Conservation (phyloP, 805 yeast genomes). For the Priceomyces fermenticarens region DNA sequence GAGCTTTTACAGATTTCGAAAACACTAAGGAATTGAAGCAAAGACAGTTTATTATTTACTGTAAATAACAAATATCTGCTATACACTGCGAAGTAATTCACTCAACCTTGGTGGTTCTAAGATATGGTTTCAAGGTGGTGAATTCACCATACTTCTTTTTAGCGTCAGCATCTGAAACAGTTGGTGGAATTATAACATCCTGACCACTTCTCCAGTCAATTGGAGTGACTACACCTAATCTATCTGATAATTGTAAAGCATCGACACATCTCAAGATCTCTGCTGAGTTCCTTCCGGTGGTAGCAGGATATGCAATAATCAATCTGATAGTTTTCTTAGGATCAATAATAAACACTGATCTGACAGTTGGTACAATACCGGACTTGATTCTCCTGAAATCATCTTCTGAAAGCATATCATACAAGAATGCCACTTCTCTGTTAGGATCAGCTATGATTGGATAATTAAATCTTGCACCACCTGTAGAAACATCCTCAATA, state of each 20-base stretch:
- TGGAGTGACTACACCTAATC: conserved; percentile 63
- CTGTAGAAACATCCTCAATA: conserved; percentile 58
- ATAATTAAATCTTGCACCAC: conserved; percentile 53
- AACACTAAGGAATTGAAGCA: too few species aligned
- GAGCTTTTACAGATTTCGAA: too few species aligned
- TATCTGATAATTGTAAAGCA: conserved; percentile 64
- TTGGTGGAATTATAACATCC: conserved; percentile 71
- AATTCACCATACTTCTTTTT: conserved; percentile 59
- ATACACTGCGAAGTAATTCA: background rate
- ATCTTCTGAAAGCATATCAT: conserved; percentile 68
- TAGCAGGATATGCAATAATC: conserved; percentile 66
- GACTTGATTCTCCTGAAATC: conserved; percentile 59
- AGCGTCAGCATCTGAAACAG: conserved; percentile 59
- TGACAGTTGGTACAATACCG: conserved; percentile 64
- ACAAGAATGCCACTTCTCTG: conserved; percentile 57
- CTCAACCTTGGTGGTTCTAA: conserved; percentile 48
- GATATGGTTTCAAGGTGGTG: conserved; percentile 59
- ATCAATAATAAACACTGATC: conserved; percentile 72
- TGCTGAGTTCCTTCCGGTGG: conserved; percentile 74
- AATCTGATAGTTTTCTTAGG: conserved; percentile 62
- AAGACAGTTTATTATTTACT: too few species aligned
- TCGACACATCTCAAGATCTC: conserved; percentile 70
- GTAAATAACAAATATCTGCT: too few species aligned
- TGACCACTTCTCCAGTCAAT: conserved; percentile 72
- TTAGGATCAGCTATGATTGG: conserved; percentile 69